Base-by-base conservation (phyloP, 2,329 filamentous ascomycete genomes). In the Colletotrichum sp. region DNA sequence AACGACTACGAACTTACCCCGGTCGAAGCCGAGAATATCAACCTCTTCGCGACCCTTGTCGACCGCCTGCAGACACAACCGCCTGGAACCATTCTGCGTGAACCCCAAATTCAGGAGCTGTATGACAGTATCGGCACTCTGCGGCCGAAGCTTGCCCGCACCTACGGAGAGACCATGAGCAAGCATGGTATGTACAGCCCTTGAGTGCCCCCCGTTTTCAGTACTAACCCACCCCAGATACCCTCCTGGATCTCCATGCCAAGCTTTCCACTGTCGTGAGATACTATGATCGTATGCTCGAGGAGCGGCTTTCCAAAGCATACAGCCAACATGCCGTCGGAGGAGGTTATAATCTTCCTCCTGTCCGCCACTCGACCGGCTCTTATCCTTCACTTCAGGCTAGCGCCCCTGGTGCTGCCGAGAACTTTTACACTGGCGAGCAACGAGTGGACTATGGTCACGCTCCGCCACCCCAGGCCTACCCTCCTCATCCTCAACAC, bases 91-190 rank as follows among this genome's bases (percentile, higher is more conserved):
- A 98, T 99, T 69, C 86, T 99, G n/a, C 91, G 97, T 65, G 97
- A 99, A 81, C 97, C 97, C 3, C 97, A 99, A 83, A 98, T 99
- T 67, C 97, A 99, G 85, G 97, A 99, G 85, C 89, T 99, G 6
- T 99, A 99, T 83, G 97, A 99, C 82, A 98, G 96, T 80, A 99
- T 99, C 80, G 96, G 96, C n/a, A 91, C 95, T 18, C 87, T 99
- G 77, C 92, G 97, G 66, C 97, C 97, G 2, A 99, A 99, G 84
- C 89, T 99, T 71, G 97, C 97, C 6, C 92, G 97, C 73, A 98
- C 96, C 1, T 98, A 99, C 82, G 97, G 97, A 71, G 97, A 99
- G 87, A 98, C 97, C 0, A 99, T 99, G 97, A 99, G 97, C 91
- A 99, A 99, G 85, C 97, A 99, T 84, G 96, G 95, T 95, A 87